Percentiles rank a stretch among this genome's conserved stretches.
Evolutionary conservation across 2,329 filamentous ascomycete genomes (phyloP).

Genomic region (Dothideomycetes sp.): DNA sequence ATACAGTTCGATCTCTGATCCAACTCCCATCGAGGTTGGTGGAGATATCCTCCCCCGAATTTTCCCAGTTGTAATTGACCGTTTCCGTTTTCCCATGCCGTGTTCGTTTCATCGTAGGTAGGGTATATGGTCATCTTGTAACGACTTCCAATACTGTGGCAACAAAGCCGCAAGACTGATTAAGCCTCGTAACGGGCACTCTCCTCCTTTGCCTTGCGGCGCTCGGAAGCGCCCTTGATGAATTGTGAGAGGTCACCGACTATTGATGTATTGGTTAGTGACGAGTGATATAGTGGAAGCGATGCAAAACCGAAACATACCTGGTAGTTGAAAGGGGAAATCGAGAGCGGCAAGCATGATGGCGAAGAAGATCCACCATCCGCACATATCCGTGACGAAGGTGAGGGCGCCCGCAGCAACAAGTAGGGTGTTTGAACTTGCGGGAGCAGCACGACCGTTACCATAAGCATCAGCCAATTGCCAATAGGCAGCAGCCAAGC

Average conservation of each 20-base stretch:
- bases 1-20: too few species aligned
- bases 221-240: conserved; percentile 33
- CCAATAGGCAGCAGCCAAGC: conserved; percentile 53
- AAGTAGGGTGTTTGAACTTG: conserved; percentile 17
- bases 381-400: conserved; percentile 37
- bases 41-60: too few species aligned
- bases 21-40: too few species aligned
- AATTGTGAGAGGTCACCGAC: conserved; percentile 34
- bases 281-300: too few species aligned
- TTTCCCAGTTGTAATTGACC: too few species aligned
- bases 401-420: conserved; percentile 36
- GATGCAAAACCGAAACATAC: conserved; percentile 12
- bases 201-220: conserved; percentile 18
- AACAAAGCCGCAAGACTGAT: not conserved
- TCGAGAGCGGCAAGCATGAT: conserved; percentile 43
- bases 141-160: not conserved
- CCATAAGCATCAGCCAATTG: conserved; percentile 34
- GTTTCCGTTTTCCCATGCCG: too few species aligned
- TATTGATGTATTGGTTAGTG: conserved; percentile 9
- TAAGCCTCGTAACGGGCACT: conserved; percentile 13
- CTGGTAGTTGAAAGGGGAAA: conserved; percentile 41
- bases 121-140: too few species aligned
- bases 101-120: too few species aligned
- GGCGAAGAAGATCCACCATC: conserved; percentile 44
- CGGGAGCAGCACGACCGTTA: not conserved